Evolutionary conservation across 148 eudicot genomes (phyloP), one percentile per base, ranked within the genome.

Genomic region (Polygonum aviculare): DNA sequence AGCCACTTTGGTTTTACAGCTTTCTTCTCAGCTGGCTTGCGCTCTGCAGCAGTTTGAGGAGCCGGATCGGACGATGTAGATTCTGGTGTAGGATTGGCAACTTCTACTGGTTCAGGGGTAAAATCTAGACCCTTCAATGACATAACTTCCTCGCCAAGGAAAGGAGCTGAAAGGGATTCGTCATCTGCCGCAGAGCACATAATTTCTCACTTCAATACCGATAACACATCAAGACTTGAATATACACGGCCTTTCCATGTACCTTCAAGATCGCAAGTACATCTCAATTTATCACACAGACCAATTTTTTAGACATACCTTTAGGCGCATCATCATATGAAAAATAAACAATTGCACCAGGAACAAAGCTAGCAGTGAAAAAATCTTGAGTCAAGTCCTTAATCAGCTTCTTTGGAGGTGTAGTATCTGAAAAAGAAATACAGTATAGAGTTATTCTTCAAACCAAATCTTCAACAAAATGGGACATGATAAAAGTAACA

Each of bases 281-380:
- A 62, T 62, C 69, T 62, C 69, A 31, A 7, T 65, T 36, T 19
- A 55, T 55, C 26, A 19, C 62, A 55, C 33, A 55, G 7, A 55
- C 31, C 62, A 55, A 10, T 4, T 55, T 55, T 55, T 55, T 36
- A 12, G n/a, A 78, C 84, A 79, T 60, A 90, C 93, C 98, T 78
- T 87, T 83, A 4, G 90, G 88, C 72, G 85, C 41, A 59, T 88
- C 89, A 75, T 86, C 89, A 75, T 86, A 84, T 22, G 97, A 86
- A 78, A 94, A 94, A 59, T 94, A 93, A 74, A 94, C 92, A 73
- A 94, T 87, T 63, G 98, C 97, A 70, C 98, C 97, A 48, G 98
- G 98, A 82, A 91, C 80, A 82, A 94, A 92, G 49, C 97, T 96
- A 79, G 97, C 96, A 85, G 95, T 85, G 77, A 81, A 92, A 74